Conservation (phyloP, 2,329 filamentous ascomycete species). For the Stagonosporopsis chrysanthemi region DNA sequence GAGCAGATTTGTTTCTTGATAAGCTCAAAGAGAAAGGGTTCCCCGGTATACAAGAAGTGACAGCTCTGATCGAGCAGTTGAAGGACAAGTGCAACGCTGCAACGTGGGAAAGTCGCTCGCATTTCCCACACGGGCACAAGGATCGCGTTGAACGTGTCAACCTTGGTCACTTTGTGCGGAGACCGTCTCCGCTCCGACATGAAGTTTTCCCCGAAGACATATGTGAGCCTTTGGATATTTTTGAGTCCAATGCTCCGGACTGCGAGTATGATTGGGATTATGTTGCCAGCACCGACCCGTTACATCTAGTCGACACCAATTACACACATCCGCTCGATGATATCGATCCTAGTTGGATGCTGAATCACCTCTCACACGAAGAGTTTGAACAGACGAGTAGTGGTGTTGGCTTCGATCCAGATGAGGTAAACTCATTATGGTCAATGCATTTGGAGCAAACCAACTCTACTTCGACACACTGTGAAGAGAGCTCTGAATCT, state of each 20-base stretch:
- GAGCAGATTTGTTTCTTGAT: conserved; percentile 23
- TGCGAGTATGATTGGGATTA: conserved; percentile 30
- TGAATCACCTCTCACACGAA: conserved; percentile 12
- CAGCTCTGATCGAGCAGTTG: conserved; percentile 21
- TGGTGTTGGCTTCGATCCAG: conserved; percentile 6
- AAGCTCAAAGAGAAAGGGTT: conserved; percentile 9
- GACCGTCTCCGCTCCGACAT: conserved; percentile 21
- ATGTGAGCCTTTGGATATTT: background rate
- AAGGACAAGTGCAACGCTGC: conserved; percentile 15
- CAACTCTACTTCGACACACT: background rate
- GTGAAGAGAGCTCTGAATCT: background rate
- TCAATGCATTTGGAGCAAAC: background rate
- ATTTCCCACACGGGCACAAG: conserved; percentile 18
- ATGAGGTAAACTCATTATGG: conserved; percentile 16
- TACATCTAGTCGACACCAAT: conserved; percentile 31
- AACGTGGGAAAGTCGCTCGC: conserved; percentile 24
- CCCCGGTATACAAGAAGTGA: conserved; percentile 15
- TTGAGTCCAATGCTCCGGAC: conserved; percentile 7
- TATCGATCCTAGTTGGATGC: conserved; percentile 22
- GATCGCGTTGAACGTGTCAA: conserved; percentile 13
- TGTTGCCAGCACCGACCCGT: conserved; percentile 30
- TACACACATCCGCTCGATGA: conserved; percentile 24
- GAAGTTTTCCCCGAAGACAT: conserved; percentile 34
- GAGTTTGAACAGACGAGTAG: conserved; percentile 1
- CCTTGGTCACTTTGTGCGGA: background rate